phyloP scores from a whole-genome alignment of 2,329 filamentous ascomycete genomes.

The Paecilomyces fulvus region DNA sequence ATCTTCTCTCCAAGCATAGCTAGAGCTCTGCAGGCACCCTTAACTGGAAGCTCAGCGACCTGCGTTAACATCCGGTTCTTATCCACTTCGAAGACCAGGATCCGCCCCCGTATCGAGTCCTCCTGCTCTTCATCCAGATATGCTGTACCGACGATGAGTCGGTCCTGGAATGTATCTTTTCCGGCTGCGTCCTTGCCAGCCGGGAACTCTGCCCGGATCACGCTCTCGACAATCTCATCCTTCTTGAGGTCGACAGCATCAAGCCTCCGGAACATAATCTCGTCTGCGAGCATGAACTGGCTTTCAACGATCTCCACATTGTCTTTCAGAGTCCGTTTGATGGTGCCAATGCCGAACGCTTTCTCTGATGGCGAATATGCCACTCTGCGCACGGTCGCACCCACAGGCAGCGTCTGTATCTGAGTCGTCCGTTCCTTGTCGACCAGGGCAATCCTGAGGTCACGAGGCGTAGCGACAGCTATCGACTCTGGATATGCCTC shows the following conservation, averaged over 20 bases:
- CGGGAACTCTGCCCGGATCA: conserved; percentile 66
- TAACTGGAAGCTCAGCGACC: conserved; percentile 60
- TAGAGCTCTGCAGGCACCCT: conserved; percentile 72
- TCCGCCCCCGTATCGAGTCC: conserved; percentile 59
- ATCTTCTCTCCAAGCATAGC: conserved; percentile 67
- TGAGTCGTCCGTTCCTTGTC: conserved; percentile 83
- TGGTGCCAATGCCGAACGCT: conserved; percentile 79
- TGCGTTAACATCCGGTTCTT: conserved; percentile 64
- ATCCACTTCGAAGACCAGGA: conserved; percentile 72
- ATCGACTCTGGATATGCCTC: conserved; percentile 74
- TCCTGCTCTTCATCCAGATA: conserved; percentile 56
- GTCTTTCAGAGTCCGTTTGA: conserved; percentile 61
- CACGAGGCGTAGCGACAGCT: conserved; percentile 65
- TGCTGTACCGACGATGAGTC: conserved; percentile 87
- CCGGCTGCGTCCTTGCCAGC: conserved; percentile 50
- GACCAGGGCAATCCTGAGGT: conserved; percentile 71
- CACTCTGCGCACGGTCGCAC: conserved; percentile 76
- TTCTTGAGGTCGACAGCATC: conserved; percentile 59
- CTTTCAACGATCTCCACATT: conserved; percentile 70
- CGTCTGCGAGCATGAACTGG: conserved; percentile 83
- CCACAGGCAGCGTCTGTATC: conserved; percentile 68
- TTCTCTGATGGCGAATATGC: conserved; percentile 73
- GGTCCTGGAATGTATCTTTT: conserved; percentile 48
- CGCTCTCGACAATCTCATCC: conserved; percentile 74
- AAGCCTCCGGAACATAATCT: conserved; percentile 73